phyloP scores from a whole-genome alignment of 108 stramenopile species.

The Epithemia pelagica region DNA sequence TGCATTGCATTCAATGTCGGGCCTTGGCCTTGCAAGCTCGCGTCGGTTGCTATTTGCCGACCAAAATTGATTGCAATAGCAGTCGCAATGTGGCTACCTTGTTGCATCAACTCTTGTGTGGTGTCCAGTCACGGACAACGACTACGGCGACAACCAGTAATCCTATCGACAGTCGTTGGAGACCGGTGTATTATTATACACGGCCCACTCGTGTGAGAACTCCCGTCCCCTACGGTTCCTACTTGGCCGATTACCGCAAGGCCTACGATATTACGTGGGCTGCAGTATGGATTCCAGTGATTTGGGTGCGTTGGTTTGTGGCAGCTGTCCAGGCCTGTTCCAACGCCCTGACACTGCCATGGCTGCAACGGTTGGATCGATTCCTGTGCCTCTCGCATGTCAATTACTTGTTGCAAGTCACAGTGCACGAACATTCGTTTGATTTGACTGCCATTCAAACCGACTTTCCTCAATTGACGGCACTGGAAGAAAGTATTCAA shows the following conservation, averaged over 20 bases:
- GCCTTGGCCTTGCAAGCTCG: conserved; percentile 18
- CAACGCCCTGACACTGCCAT: neutral
- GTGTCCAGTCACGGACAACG: neutral
- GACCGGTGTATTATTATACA: conserved; percentile 24
- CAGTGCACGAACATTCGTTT: conserved; percentile 23
- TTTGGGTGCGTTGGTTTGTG: conserved; percentile 17
- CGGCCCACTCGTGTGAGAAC: conserved; percentile 5
- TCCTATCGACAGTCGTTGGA: neutral
- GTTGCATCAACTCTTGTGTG: conserved; percentile 3
- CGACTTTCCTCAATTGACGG: neutral
- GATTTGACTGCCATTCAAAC: conserved; percentile 2
- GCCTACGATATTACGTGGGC: conserved; percentile 13
- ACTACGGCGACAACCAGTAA: too few species aligned
- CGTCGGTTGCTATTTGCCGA: conserved; percentile 16
- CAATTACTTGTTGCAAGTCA: conserved; percentile 26
- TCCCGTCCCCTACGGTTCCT: conserved; percentile 22
- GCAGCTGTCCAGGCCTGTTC: conserved; percentile 8
- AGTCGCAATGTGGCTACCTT: conserved; percentile 15
- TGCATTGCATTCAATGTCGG: conserved; percentile 22
- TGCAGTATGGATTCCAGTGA: conserved; percentile 11
- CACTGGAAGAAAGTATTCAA: conserved; percentile 21
- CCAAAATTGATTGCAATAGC: conserved; percentile 24
- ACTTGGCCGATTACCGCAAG: conserved; percentile 16
- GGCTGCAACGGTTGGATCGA: neutral
- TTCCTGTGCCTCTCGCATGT: conserved; percentile 6